Evolutionary conservation across 2,329 filamentous ascomycete genomes (phyloP), one percentile per base, ranked within the genome.

Genomic region (Aspergillus ruber): DNA sequence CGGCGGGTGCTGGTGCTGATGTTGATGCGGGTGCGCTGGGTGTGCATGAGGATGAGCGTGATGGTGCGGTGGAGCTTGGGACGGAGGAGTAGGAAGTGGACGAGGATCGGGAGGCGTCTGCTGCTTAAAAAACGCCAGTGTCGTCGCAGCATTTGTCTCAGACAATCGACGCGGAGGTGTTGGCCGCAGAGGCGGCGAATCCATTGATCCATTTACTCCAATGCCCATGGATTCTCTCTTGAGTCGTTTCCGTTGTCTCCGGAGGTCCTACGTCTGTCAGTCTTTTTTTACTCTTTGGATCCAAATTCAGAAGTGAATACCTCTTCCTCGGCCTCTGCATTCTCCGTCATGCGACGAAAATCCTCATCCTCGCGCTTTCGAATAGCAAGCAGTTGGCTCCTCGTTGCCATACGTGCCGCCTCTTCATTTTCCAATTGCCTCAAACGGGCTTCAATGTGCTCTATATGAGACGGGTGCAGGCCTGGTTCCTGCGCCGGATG

Each of bases 151-250:
- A 52, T 66, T 70, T 41, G 67, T 70, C 54, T 70, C 67, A 39
- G 67, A 70, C 40, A 70, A 50, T 23, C 67, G 66, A 47, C 67
- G 65, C 17, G 66, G 63, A 46, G 64, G 62, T 44, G 66, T 65
- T 27, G 66, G 65, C 29, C 64, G 63, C 35, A 66, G 55, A 15
- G 67, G 67, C 35, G 67, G 66, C 38, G 67, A 69, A 50, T 70
- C 67, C 12, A 56, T 51, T 12, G 59, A 20, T 13, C 15, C 54
- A 49, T 70, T 67, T 39, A 54, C 55, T n/a, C 61, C 60, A 10
- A 70, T 50, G 8, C 67, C 67, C 67, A 70, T 69, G 0, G 67
- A 69, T 45, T 70, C 67, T 42, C 67, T 60, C 56, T 70, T 70
- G 32, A 70, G 36, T 35, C 63, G 60, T 51, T 69, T 70, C 44